These are phyloP conservation scores for Psilocybe mexicana DNA, from an alignment of 1,284 basidiomycete genomes.

Conservation along the genomic window DNA sequence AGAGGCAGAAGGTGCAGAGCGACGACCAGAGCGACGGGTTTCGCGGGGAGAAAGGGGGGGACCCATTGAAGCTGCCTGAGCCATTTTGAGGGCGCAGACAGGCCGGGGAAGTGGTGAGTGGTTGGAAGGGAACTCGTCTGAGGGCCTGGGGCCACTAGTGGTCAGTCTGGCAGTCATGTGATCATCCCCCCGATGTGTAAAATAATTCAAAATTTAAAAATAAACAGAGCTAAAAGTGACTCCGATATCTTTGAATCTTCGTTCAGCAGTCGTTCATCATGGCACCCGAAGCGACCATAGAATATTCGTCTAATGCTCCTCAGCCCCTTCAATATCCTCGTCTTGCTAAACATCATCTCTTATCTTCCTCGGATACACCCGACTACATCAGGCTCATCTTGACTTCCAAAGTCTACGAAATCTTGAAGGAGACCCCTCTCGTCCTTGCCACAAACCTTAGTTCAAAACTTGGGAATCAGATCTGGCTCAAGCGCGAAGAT, in stretches of 20 bases:
- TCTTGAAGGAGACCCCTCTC: slow-evolving; percentile 91
- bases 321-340: slow-evolving; percentile 66
- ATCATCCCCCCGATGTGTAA: not conserved
- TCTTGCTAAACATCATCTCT: slow-evolving; percentile 65
- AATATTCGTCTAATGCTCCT: slow-evolving; percentile 69
- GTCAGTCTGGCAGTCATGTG: slow-evolving; percentile 4
- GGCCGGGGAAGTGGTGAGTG: not conserved
- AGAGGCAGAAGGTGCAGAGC: slow-evolving; percentile 64
- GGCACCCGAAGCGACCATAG: slow-evolving; percentile 54
- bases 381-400: slow-evolving; percentile 95
- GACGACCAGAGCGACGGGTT: slow-evolving; percentile 73
- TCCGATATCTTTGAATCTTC: slow-evolving; percentile 2
- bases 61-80: slow-evolving; percentile 61
- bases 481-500: slow-evolving; percentile 95
- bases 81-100: slow-evolving; percentile 33
- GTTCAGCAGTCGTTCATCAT: slow-evolving; percentile 29
- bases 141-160: not conserved
- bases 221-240: not conserved
- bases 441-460: slow-evolving; percentile 87
- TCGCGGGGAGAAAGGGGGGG: slow-evolving; percentile 75
- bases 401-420: slow-evolving; percentile 92
- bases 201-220: not conserved
- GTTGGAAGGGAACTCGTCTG: not conserved
- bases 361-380: slow-evolving; percentile 72
- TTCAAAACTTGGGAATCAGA: slow-evolving; percentile 85